Conservation (phyloP, 2,329 filamentous ascomycete genomes). For the Chlorencoelia australis region DNA sequence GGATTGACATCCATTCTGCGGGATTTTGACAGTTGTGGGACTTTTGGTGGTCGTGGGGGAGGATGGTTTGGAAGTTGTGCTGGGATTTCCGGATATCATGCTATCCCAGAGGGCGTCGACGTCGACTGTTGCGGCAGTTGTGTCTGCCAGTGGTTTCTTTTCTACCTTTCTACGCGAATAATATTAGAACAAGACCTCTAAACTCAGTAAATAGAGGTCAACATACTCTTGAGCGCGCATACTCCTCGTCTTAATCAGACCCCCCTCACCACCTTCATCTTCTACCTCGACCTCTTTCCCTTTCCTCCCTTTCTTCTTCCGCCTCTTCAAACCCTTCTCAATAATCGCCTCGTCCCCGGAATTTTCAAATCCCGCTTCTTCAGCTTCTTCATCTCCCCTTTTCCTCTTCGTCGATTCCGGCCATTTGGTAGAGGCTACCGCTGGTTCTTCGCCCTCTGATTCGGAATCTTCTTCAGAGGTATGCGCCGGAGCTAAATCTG, state of each 20-base stretch:
- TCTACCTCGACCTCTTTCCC: conserved; percentile 39
- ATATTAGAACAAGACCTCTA: conserved; percentile 1
- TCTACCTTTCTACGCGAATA: conserved; percentile 13
- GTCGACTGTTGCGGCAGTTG: conserved; percentile 47
- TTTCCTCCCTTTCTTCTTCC: conserved; percentile 33
- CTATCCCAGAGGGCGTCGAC: conserved; percentile 62
- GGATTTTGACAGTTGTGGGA: background rate
- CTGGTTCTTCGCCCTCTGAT: conserved; percentile 29
- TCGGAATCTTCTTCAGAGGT: conserved; percentile 41
- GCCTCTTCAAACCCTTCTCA: conserved; percentile 45
- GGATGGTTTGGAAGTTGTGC: conserved; percentile 4
- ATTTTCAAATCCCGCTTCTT: conserved; percentile 48
- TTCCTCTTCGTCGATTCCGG: conserved; percentile 27
- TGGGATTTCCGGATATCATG: conserved; percentile 42
- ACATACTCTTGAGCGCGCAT: conserved; percentile 56
- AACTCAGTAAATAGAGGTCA: background rate
- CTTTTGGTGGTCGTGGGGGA: background rate
- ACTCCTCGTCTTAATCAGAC: conserved; percentile 61
- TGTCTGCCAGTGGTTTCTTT: conserved; percentile 20
- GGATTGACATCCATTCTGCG: background rate
- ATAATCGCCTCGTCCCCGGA: conserved; percentile 67
- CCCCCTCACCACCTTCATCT: conserved; percentile 55
- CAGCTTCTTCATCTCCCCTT: conserved; percentile 27
- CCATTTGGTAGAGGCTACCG: conserved; percentile 5
- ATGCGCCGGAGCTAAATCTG: conserved; percentile 38